Base-by-base conservation (phyloP, 2,329 filamentous ascomycete species). In the Claviceps fusiformis region DNA sequence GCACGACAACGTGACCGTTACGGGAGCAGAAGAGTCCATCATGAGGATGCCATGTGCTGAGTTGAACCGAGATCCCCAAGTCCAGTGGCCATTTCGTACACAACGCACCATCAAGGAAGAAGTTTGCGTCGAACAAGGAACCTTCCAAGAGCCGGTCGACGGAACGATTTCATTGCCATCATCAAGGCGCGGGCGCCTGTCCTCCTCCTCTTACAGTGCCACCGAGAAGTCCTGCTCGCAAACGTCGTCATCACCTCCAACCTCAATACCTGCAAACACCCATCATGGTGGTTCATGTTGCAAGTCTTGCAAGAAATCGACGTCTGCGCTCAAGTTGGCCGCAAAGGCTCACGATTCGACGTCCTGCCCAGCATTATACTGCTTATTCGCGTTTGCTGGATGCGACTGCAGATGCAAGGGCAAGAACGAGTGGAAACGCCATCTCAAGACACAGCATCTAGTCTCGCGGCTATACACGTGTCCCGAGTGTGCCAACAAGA, bases 361-460 rank as follows among this genome's bases (percentile, higher is more conserved):
- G 29, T 33, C 48, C 2, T 39, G 33, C 19, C 33, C 15, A 37
- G 19, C n/a, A 3, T 17, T 37, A 17, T 17, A 37, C 29, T 97
- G 92, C 68, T 82, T 89, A 55, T 90, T 96, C 67, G 74, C 80
- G 35, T 83, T 81, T 55, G 93, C 90, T 55, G 87, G 86, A 39
- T 97, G 92, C 70, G 60, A 59, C 0, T 80, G 82, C 2, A 82
- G 77, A 0, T 95, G 95, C 64, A 77, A 79, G 3, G 84, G 79
- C 61, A 95, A 95, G 72, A 95, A 95, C 66, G 91, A 96, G 68
- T 96, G 92, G 92, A 96, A 96, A 69, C 82, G 92, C 0, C 92
- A 97, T 65, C 82, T 92, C 62, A 73, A 76, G 37, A 87, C 86
- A 0, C 87, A 95, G 65, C 92, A 97, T 65, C 74, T 95, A 27